Evolutionary conservation across 148 eudicot species (phyloP).

Genomic region (Camellia lanceoleosa): DNA sequence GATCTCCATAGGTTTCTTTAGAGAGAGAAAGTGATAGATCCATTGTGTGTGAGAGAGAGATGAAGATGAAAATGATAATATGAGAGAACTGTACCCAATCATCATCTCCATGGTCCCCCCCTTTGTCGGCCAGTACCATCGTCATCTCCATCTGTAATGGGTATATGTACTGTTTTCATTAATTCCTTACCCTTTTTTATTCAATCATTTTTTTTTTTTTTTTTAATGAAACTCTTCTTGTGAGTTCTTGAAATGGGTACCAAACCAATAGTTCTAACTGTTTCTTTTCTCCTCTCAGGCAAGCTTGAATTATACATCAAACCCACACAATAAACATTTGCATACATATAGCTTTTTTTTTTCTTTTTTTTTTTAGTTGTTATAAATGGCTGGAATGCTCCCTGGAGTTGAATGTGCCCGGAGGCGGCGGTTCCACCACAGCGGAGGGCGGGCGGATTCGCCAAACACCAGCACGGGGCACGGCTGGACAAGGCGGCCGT

Average conservation of each 20-base stretch:
- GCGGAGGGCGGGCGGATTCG: slow-evolving; percentile 16
- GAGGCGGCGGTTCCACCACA: slow-evolving; percentile 54
- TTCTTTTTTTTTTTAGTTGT: not conserved
- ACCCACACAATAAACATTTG: not conserved
- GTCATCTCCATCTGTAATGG: not conserved
- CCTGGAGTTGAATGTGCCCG: slow-evolving; percentile 82
- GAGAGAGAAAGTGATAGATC: not conserved
- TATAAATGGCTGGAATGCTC: slow-evolving; percentile 61
- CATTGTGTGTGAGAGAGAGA: not conserved
- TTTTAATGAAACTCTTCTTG: not conserved
- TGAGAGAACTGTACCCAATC: not conserved
- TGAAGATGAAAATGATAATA: not conserved
- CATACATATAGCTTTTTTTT: not conserved
- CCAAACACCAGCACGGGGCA: not conserved
- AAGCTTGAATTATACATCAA: not conserved
- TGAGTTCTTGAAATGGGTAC: not conserved
- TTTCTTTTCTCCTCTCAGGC: not conserved
- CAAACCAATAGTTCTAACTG: not conserved
- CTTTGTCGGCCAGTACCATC: not conserved
- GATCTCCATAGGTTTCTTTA: not conserved
- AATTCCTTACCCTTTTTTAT: not conserved
- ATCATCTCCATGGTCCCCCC: slow-evolving; percentile 2
- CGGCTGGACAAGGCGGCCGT: slow-evolving; percentile 33
- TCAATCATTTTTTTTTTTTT: not conserved
- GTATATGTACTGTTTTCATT: not conserved